Conservation (phyloP, 495 filamentous ascomycete genomes). For the Hypomontagnella submonticulosa region DNA sequence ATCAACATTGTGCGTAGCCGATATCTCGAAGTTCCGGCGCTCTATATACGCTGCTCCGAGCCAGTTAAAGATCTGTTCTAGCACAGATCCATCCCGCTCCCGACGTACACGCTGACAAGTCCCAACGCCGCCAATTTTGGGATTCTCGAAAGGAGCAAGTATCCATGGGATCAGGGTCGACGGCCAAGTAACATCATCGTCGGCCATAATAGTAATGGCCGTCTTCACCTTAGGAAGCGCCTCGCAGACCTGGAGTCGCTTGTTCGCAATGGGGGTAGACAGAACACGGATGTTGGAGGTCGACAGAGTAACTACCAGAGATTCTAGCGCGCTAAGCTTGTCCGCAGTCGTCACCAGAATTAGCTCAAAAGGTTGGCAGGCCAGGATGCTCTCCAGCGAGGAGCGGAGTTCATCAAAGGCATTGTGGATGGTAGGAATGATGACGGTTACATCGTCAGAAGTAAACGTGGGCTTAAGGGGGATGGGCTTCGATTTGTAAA, state of each 20-base stretch:
- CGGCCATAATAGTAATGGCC: slow-evolving; percentile 59
- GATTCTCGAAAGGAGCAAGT: slow-evolving; percentile 64
- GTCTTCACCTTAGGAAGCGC: slow-evolving; percentile 56
- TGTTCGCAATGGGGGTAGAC: slow-evolving; percentile 52
- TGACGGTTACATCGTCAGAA: slow-evolving; percentile 62
- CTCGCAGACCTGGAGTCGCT: slow-evolving; percentile 60
- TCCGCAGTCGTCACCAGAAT: slow-evolving; percentile 66
- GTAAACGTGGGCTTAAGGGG: slow-evolving; percentile 50
- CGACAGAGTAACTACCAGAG: slow-evolving; percentile 56
- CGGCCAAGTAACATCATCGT: slow-evolving; percentile 68
- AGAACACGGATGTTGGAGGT: slow-evolving; percentile 58
- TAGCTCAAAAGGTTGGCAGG: slow-evolving; percentile 62
- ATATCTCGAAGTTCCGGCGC: slow-evolving; percentile 68
- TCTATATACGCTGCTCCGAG: slow-evolving; percentile 64
- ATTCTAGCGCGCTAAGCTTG: slow-evolving; percentile 58
- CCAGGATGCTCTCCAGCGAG: slow-evolving; percentile 65
- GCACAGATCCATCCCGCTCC: slow-evolving; percentile 43
- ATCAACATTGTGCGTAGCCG: slow-evolving; percentile 63
- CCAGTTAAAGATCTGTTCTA: slow-evolving; percentile 59
- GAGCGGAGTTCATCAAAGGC: slow-evolving; percentile 62
- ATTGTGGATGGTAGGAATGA: slow-evolving; percentile 66
- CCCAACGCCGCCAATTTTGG: slow-evolving; percentile 62
- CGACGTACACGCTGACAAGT: slow-evolving; percentile 63
- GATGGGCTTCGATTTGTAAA: slow-evolving; percentile 54
- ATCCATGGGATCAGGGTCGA: slow-evolving; percentile 57